phyloP scores from a whole-genome alignment of 2,329 filamentous ascomycete genomes.

The Chrysoporthe cubensis region DNA sequence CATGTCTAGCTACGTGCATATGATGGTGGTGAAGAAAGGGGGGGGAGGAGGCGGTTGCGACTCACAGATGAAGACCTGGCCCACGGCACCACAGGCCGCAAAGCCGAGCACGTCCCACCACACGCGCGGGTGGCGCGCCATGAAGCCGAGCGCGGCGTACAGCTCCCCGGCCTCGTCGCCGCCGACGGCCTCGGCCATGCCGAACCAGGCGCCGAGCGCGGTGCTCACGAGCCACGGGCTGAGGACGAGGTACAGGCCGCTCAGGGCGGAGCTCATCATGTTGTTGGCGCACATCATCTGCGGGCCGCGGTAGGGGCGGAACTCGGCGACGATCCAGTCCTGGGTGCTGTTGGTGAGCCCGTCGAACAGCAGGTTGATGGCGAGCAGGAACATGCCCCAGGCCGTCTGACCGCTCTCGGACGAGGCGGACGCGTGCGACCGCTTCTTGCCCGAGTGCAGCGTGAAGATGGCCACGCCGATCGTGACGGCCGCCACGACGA shows the following conservation, averaged over 20 bases:
- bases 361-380: constrained; percentile 91
- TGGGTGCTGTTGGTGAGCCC: constrained; percentile 96
- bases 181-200: constrained; percentile 65
- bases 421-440: constrained; percentile 29
- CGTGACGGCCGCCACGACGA: constrained; percentile 89
- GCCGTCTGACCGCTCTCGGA: constrained; percentile 60
- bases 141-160: constrained; percentile 76
- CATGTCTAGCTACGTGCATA: not conserved
- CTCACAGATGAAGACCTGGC: constrained; percentile 92
- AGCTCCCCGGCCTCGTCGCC: constrained; percentile 73
- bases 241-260: constrained; percentile 73
- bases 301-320: constrained; percentile 81
- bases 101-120: constrained; percentile 90
- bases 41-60: constrained; percentile 27
- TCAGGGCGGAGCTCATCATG: constrained; percentile 80
- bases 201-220: constrained; percentile 65
- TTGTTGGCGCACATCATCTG: constrained; percentile 99
- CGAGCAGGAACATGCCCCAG: constrained; percentile 83
- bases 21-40: not conserved
- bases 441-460: constrained; percentile 68
- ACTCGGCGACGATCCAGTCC: constrained; percentile 86
- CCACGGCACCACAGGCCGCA: constrained; percentile 85
- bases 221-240: constrained; percentile 80
- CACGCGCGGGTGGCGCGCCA: constrained; percentile 77
- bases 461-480: constrained; percentile 94